Evolutionary conservation across 2,329 filamentous ascomycete genomes (phyloP).

Genomic region (Talaromyces sp.): DNA sequence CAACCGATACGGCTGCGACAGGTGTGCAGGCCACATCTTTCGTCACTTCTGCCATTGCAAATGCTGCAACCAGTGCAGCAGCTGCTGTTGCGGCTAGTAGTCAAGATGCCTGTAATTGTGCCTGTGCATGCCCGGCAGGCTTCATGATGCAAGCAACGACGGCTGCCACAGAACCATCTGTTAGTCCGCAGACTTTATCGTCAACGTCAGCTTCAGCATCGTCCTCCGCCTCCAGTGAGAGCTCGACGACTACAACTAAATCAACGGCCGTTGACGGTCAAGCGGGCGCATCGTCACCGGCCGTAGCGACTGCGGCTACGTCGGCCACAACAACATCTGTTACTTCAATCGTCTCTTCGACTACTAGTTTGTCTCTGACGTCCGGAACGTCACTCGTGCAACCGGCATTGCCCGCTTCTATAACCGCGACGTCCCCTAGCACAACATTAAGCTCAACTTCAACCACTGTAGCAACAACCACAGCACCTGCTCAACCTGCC

Average conservation of each 20-base stretch:
- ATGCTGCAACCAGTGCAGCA: neutral
- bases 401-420: neutral
- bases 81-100: neutral
- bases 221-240: neutral
- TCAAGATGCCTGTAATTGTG: slow-evolving; percentile 11
- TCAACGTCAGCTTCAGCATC: neutral
- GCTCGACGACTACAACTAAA: neutral
- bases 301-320: neutral
- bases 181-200: neutral
- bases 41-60: slow-evolving; percentile 9
- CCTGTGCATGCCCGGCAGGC: slow-evolving; percentile 18
- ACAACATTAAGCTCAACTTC: neutral
- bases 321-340: neutral
- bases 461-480: neutral
- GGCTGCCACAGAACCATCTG: neutral
- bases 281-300: neutral
- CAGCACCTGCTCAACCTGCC: slow-evolving; percentile 2
- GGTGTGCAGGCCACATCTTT: neutral
- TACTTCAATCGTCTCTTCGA: neutral
- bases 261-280: neutral
- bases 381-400: slow-evolving; percentile 4
- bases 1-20: neutral
- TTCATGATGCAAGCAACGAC: neutral
- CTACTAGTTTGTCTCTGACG: neutral
- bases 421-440: neutral